phyloP scores from a whole-genome alignment of 768 basidiomycete species.

The Cystobasidium ongulense region DNA sequence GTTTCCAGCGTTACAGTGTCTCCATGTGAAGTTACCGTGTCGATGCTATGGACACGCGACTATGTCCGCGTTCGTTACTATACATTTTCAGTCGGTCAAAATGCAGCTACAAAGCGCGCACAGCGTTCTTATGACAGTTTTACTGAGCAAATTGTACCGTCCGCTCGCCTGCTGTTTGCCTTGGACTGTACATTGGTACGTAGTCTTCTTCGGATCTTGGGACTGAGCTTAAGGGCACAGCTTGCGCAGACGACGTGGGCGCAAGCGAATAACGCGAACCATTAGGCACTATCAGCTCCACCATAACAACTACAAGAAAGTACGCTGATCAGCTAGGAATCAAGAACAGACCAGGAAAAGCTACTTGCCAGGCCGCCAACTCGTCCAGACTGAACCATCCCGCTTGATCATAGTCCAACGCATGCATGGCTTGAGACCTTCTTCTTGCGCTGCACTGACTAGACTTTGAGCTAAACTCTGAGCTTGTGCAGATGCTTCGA shows the following conservation, averaged over 20 bases:
- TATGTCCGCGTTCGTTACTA: too few relatives aligned
- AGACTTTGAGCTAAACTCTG: neutral
- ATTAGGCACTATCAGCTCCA: constrained; percentile 15
- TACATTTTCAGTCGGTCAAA: too few relatives aligned
- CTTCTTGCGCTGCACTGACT: neutral
- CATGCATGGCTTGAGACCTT: constrained; percentile 10
- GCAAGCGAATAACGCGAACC: neutral
- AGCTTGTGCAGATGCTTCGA: neutral
- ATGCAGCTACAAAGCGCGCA: too few relatives aligned
- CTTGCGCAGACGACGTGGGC: neutral
- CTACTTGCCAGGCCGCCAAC: constrained; percentile 20
- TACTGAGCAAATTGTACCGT: neutral
- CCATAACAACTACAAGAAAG: neutral
- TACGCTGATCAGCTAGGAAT: neutral
- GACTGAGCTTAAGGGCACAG: neutral
- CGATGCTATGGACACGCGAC: too few relatives aligned
- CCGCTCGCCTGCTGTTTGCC: neutral
- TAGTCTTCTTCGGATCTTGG: neutral
- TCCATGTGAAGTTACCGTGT: too few relatives aligned
- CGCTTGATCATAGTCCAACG: constrained; percentile 11
- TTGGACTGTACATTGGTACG: neutral
- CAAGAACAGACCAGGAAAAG: neutral
- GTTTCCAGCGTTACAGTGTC: too few relatives aligned
- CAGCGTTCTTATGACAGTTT: too few relatives aligned
- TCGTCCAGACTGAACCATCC: constrained; percentile 18